Conservation (phyloP, 2,329 filamentous ascomycete genomes). For the Raffaelea arxii region DNA sequence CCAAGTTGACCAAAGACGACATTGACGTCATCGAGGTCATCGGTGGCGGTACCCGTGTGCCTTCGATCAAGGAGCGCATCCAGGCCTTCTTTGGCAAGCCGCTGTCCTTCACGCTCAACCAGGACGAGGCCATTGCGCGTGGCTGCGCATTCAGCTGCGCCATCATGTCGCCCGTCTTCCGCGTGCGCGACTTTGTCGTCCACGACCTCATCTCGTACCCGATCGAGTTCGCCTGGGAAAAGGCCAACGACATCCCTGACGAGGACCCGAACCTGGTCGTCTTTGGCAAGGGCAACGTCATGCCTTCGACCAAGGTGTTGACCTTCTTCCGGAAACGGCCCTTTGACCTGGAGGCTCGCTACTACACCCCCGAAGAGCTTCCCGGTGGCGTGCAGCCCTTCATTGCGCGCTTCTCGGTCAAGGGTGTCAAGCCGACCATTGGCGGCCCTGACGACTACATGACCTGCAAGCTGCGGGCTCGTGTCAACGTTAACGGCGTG, state of each 20-base stretch:
- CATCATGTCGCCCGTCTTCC: slow-evolving; percentile 94
- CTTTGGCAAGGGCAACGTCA: slow-evolving; percentile 92
- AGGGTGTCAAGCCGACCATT: slow-evolving; percentile 71
- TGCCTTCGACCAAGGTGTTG: slow-evolving; percentile 97
- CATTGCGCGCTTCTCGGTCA: slow-evolving; percentile 97
- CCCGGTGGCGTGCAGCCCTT: slow-evolving; percentile 87
- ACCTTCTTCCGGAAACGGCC: slow-evolving; percentile 98
- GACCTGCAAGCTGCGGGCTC: slow-evolving; percentile 99
- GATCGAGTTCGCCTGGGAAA: slow-evolving; percentile 98
- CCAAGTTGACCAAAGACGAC: slow-evolving; percentile 81
- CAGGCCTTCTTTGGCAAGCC: slow-evolving; percentile 84
- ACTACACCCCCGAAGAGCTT: slow-evolving; percentile 75
- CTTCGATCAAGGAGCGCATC: slow-evolving; percentile 82
- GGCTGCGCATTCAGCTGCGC: slow-evolving; percentile 97
- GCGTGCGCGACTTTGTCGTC: slow-evolving; percentile 93
- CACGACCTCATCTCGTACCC: slow-evolving; percentile 98
- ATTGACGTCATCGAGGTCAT: slow-evolving; percentile 92
- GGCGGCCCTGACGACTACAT: slow-evolving; percentile 95
- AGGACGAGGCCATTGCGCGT: slow-evolving; percentile 92
- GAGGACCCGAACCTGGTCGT: slow-evolving; percentile 96
- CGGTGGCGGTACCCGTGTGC: slow-evolving; percentile 89
- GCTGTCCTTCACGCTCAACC: slow-evolving; percentile 94
- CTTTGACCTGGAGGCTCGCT: slow-evolving; percentile 92
- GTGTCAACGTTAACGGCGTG: slow-evolving; percentile 91
- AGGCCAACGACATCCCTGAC: slow-evolving; percentile 94